Evolutionary conservation across 2,329 filamentous ascomycete genomes (phyloP), one percentile per base, ranked within the genome.

Genomic region (Rhinocladiella similis): DNA sequence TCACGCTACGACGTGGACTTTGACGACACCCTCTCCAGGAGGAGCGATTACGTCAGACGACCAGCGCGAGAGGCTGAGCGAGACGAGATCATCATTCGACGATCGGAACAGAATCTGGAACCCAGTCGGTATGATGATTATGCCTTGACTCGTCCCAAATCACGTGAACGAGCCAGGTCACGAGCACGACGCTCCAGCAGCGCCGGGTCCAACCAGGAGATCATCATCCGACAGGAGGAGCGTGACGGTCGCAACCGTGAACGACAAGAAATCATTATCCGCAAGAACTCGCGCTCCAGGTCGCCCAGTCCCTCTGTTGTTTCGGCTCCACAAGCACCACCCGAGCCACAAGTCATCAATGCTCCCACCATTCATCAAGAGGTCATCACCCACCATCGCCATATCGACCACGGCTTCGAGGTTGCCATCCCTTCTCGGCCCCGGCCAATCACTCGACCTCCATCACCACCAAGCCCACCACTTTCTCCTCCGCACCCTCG

Each of bases 361-460:
- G 86, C 87, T 18, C 91, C 91, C 33, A 88, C 87, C 1, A 90
- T 96, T 65, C 89, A 93, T 72, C 85, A 93, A 67, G 90, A 96
- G 69, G 86, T 96, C 56, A 92, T 95, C 63, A 95, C 90, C 0
- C 90, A 94, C 73, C 93, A 94, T 70, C 83, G 87, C 56, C 89
- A 93, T 68, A 88, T 95, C 65, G 89, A 96, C 68, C 90, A 96
- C 73, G 91, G 89, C 90, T 65, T 60, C 45, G 63, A 66, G 48
- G 53, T 66, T 18, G 39, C 53, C 5, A 54, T 63, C 36, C 53
- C 59, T 13, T 53, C 64, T 78, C 69, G 84, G 72, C 33, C 56
- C 38, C 50, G 56, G n/a, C 54, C 50, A 19, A 53, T 54, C 35
- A 59, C 52, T 19, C 48, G 47, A 13, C 54, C 75, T 20, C 78